These are phyloP conservation scores for Afroboletus lepidellus DNA, from an alignment of 1,284 basidiomycete genomes.

Conservation along the genomic window DNA sequence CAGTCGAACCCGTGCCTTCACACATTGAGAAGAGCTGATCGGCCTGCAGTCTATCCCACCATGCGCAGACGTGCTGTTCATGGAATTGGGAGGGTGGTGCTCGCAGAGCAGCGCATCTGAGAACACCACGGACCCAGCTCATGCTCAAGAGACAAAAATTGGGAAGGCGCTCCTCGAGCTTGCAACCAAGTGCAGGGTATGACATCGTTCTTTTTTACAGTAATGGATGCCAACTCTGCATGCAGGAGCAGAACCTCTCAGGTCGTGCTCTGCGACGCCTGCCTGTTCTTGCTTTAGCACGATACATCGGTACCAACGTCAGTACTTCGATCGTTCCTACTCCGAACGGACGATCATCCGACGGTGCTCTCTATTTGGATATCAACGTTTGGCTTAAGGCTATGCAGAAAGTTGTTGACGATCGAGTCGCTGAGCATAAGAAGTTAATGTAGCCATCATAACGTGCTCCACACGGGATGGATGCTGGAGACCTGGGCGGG, in stretches of 20 bases:
- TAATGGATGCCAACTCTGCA: background rate
- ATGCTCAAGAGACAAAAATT: constrained; percentile 43
- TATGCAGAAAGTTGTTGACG: constrained; percentile 70
- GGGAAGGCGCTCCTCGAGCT: constrained; percentile 64
- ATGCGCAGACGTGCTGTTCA: constrained; percentile 57
- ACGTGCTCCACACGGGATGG: background rate
- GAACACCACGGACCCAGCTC: constrained; percentile 3
- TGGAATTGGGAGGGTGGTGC: constrained; percentile 36
- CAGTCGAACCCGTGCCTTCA: constrained; percentile 24
- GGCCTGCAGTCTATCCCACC: constrained; percentile 56
- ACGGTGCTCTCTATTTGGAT: constrained; percentile 35
- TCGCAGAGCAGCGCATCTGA: constrained; percentile 7
- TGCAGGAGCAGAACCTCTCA: constrained; percentile 73
- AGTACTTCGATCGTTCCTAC: constrained; percentile 11
- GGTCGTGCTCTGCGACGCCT: constrained; percentile 87
- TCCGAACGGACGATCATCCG: constrained; percentile 9
- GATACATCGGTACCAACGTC: constrained; percentile 63
- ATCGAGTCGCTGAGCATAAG: constrained; percentile 53
- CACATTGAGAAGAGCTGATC: constrained; percentile 10
- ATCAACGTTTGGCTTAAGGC: constrained; percentile 73
- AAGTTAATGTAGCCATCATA: constrained; percentile 23
- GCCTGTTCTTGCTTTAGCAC: constrained; percentile 88
- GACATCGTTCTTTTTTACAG: constrained; percentile 3
- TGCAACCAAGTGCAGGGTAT: constrained; percentile 72
- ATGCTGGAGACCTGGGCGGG: background rate